These are phyloP conservation scores for Vitellaria paradoxa DNA, from an alignment of 179 eudicot genomes.

Conservation along the genomic window DNA sequence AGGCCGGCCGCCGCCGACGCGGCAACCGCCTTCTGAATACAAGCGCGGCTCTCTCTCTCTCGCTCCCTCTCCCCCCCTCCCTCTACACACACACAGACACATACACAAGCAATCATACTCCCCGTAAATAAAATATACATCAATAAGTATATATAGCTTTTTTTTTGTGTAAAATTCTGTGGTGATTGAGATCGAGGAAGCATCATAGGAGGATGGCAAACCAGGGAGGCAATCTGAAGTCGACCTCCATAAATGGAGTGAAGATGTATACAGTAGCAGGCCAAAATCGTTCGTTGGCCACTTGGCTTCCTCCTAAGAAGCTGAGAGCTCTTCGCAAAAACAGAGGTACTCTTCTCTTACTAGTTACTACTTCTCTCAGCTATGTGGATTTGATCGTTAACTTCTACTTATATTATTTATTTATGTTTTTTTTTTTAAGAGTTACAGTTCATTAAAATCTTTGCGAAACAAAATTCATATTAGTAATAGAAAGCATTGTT, in stretches of 20 bases:
- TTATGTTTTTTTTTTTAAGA: neutral
- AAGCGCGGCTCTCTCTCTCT: neutral
- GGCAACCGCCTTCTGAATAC: no score
- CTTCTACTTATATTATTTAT: neutral
- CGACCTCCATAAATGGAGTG: conserved; percentile 82
- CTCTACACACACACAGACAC: neutral
- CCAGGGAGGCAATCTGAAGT: conserved; percentile 67
- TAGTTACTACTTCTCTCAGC: neutral
- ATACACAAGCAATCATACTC: no score
- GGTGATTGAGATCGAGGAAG: neutral
- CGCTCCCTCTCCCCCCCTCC: neutral
- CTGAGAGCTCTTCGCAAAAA: conserved; percentile 72
- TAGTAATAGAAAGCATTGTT: neutral
- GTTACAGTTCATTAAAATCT: neutral
- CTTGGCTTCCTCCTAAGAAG: conserved; percentile 82
- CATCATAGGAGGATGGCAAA: conserved; percentile 41
- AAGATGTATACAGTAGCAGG: conserved; percentile 64
- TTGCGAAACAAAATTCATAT: neutral
- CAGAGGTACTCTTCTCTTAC: conserved; percentile 32
- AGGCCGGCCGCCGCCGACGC: no score
- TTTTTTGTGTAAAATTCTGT: neutral
- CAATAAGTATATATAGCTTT: no score
- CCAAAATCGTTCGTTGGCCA: conserved; percentile 58
- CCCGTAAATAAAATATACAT: no score
- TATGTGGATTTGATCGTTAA: neutral